Evolutionary conservation across 73 alveolate species (phyloP), one percentile per base, ranked within the genome.

Genomic region (Paramecium primaurelia): DNA sequence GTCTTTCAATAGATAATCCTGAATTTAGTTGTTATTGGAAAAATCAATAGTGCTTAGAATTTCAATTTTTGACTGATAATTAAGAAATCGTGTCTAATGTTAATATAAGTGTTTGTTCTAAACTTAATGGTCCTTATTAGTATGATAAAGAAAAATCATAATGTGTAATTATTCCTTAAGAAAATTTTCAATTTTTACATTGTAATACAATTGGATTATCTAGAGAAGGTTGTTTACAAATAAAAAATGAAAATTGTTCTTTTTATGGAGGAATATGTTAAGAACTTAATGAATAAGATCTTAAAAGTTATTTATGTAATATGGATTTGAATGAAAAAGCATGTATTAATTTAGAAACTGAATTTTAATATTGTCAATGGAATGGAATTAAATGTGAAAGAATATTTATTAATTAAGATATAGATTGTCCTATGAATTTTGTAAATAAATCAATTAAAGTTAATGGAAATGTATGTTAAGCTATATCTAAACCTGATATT

Each of bases 301-400:
- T 36, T 16, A 5, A 32, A 8, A 36, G 12, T 0, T 73, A 36
- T 73, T 73, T 4, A 73, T 73, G 87, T 73, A 22, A 32, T 18
- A 73, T 73, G 87, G 37, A 36, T 1, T 42, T 73, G 22, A 73
- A 73, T 73, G 58, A 73, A 37, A n/a, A 12, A 8, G 87, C 87
- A 1, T 73, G 87, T 20, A 18, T 73, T 10, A 73, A 73, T 37
- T 11, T 73, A 36, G n/a, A 36, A 36, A 73, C 87, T 2, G 14
- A 73, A 34, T 73, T 36, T 73, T 11, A 73, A 73, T 73, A 14
- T 73, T 73, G 87, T 38, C 16, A 73, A 73, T 73, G 87, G 87
- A 38, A 73, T 73, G 68, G 64, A 9, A 36, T 0, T 36, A 1
- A 22, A 8, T 73, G 87, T 28, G 40, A 11, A 14, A 12, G 60